phyloP scores from a whole-genome alignment of 192 early-diverging fungal species.

The Podila horticola region DNA sequence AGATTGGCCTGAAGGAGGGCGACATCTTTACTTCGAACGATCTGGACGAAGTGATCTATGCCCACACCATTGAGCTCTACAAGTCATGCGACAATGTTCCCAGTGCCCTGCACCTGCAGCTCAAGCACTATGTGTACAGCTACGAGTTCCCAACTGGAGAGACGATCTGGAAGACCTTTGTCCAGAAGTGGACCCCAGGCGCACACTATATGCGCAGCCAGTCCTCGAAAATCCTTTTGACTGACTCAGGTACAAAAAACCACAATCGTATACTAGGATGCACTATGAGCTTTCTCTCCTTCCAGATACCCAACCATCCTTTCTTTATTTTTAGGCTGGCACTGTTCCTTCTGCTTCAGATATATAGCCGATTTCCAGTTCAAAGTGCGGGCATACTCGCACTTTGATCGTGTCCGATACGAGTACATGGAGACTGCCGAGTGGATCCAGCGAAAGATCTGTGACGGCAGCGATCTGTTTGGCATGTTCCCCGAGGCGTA shows the following conservation, averaged over 20 bases:
- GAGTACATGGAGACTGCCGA: conserved; percentile 34
- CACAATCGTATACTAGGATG: neutral
- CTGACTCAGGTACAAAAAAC: conserved; percentile 61
- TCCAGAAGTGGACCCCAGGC: conserved; percentile 44
- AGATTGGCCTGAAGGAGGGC: conserved; percentile 21
- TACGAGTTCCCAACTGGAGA: conserved; percentile 65
- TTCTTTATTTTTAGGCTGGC: conserved; percentile 57
- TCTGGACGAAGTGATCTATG: conserved; percentile 67
- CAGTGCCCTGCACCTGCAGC: conserved; percentile 56
- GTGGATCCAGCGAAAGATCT: conserved; percentile 60
- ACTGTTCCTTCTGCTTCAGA: conserved; percentile 69
- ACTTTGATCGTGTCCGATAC: conserved; percentile 59
- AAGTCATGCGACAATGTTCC: conserved; percentile 60
- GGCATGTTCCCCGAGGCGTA: conserved; percentile 67
- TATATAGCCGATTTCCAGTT: conserved; percentile 60
- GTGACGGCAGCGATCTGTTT: conserved; percentile 67
- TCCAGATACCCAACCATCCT: neutral
- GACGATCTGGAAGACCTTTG: conserved; percentile 59
- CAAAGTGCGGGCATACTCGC: conserved; percentile 68
- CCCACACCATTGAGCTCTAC: conserved; percentile 55
- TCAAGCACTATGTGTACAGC: conserved; percentile 68
- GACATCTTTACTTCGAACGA: conserved; percentile 66
- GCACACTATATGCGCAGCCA: conserved; percentile 49
- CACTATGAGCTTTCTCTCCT: neutral
- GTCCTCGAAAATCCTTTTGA: conserved; percentile 50